A percentile compares a stretch with the other conserved stretches of the same genome.
Evolutionary conservation across 2,329 filamentous ascomycete species (phyloP).

Genomic region (Cryphonectria japonica): DNA sequence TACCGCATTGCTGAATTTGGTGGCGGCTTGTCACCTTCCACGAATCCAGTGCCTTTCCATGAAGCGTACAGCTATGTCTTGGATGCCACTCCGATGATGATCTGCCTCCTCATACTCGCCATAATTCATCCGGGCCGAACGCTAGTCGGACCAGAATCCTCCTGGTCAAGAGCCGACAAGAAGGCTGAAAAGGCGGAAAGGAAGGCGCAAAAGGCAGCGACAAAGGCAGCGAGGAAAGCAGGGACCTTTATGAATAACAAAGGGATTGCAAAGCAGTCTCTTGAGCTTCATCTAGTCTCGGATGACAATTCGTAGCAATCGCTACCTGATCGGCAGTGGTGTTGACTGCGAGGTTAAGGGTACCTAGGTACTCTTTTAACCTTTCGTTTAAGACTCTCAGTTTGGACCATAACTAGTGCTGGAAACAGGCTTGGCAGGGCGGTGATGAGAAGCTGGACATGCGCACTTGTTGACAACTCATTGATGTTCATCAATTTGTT

Average conservation of each 20-base stretch:
- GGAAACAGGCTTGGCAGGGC: background rate
- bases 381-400: background rate
- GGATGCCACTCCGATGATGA: conserved; percentile 60
- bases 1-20: conserved; percentile 63
- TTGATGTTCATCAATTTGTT: background rate
- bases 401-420: background rate
- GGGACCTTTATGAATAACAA: background rate
- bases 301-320: background rate
- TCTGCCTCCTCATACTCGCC: conserved; percentile 47
- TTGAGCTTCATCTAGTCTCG: background rate
- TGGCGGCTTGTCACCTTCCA: conserved; percentile 43
- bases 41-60: conserved; percentile 52
- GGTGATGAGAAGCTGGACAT: background rate
- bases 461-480: background rate
- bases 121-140: conserved; percentile 52
- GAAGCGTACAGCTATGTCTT: conserved; percentile 56
- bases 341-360: background rate
- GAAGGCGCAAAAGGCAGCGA: background rate
- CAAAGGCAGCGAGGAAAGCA: background rate
- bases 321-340: background rate
- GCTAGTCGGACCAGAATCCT: conserved; percentile 49
- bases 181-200: conserved; percentile 46
- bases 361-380: background rate
- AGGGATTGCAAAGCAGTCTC: background rate
- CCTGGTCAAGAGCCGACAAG: conserved; percentile 47